Base-by-base conservation (phyloP, 2,329 filamentous ascomycete genomes). In the Huntiella savannae region DNA sequence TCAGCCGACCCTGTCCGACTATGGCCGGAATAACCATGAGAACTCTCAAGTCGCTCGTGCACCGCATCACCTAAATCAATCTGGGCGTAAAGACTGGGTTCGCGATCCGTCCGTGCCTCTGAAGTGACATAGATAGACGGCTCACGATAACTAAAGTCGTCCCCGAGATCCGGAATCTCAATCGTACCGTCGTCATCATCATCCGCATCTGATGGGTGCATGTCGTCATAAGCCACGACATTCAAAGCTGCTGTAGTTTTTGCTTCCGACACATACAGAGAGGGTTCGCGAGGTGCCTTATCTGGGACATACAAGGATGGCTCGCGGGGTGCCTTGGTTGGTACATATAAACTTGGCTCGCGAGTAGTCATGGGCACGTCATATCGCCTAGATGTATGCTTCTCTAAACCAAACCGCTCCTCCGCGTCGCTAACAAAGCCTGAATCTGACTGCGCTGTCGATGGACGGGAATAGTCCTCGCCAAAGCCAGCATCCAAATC, bases 401-500 rank as follows among this genome's bases (percentile, higher is more conserved):
- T 49, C 43, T 53, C 51, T 11, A 52, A 34, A 12, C 51, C 50
- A 17, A 53, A 51, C 6, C 51, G 48, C 16, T 51, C 50, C 36
- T 49, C 46, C 3, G 50, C 46, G 4, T 52, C 51, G 17, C 46
- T 49, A 1, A 50, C 45, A 32, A 51, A 52, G 13, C 44, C 46
- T 10, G 46, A 19, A 34, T 53, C 15, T 58, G 50, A 43, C 55
- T 50, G 45, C 19, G 48, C 44, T 13, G 48, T 50, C 12, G 48
- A 50, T 8, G 48, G 48, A 33, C 48, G 45, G 32, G 48, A 47
- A 22, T 50, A 47, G n/a, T 47, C 48, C n/a, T 45, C 45, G 8
- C 34, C 42, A n/a, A 45, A 45, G 33, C 48, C 56, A 39, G 58
- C 58, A 50, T 62, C 60, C 12, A 62, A 54, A 42, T 61, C 59